Conservation (phyloP, 2,329 filamentous ascomycete genomes). For the Aspergillus texensis region DNA sequence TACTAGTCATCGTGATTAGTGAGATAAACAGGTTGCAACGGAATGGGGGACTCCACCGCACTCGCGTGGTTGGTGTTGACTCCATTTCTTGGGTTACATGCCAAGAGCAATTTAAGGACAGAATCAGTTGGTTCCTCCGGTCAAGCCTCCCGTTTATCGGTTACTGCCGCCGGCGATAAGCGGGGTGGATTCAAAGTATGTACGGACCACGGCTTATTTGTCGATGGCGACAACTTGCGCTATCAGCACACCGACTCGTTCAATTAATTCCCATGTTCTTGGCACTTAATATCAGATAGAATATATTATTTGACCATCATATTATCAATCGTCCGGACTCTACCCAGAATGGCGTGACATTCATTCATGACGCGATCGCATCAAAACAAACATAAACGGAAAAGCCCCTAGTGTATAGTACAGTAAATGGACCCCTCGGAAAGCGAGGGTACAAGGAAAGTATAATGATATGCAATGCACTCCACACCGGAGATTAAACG, state of each 20-base stretch:
- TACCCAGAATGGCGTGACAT: background rate
- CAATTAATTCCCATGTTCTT: background rate
- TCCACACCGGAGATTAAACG: background rate
- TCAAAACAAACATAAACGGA: background rate
- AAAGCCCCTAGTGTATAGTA: background rate
- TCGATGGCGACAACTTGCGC: background rate
- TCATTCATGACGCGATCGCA: background rate
- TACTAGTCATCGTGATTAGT: background rate
- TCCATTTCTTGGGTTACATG: constrained; percentile 13
- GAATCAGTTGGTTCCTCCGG: background rate
- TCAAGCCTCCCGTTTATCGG: constrained; percentile 1
- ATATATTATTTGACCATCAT: background rate
- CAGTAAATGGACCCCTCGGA: background rate
- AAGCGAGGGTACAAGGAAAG: background rate
- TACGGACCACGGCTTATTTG: too few relatives aligned
- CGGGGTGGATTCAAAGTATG: background rate
- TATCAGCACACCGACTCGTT: background rate
- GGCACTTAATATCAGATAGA: background rate
- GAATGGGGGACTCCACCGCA: background rate
- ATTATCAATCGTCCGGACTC: background rate
- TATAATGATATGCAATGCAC: background rate
- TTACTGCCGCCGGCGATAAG: constrained; percentile 11
- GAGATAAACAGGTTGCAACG: constrained; percentile 11
- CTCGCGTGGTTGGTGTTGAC: background rate
- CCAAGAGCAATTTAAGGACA: constrained; percentile 5